Evolutionary conservation across 441 rosid genomes (phyloP).

Genomic region (Jatropha podagrica): DNA sequence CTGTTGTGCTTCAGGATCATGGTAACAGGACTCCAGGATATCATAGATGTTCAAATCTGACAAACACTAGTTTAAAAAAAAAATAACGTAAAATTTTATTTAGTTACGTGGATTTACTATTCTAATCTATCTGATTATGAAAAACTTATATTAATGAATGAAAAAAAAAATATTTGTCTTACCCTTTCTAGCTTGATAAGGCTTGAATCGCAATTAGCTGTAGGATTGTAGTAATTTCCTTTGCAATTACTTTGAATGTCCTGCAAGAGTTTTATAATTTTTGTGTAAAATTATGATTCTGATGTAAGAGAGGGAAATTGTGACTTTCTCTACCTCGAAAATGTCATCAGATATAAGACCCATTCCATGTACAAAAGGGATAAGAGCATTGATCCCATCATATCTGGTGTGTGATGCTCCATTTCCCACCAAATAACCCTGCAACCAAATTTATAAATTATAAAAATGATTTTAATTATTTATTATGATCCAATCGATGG

Average conservation of each 20-base stretch:
- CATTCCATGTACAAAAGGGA: conserved; percentile 56
- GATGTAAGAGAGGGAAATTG: not conserved
- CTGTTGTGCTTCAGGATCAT: conserved; percentile 27
- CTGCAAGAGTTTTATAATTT: conserved; percentile 27
- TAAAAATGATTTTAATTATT: not conserved
- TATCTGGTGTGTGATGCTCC: conserved; percentile 32
- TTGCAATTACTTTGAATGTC: conserved; percentile 37
- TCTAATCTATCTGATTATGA: too few species aligned
- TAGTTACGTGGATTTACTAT: not conserved
- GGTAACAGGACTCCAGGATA: conserved; percentile 54
- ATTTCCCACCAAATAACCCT: conserved; percentile 62
- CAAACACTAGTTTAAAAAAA: conserved; percentile 29
- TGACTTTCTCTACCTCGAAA: conserved; percentile 27
- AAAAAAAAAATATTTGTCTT: not conserved
- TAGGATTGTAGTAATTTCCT: conserved; percentile 25
- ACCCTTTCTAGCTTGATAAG: conserved; percentile 34
- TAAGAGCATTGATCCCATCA: conserved; percentile 37
- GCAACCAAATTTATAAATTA: not conserved
- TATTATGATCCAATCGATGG: too few species aligned
- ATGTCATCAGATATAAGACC: conserved; percentile 51
- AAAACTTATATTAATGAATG: not conserved
- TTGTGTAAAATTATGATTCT: too few species aligned
- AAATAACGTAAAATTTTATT: not conserved
- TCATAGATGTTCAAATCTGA: conserved; percentile 40
- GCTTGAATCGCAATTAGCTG: conserved; percentile 19